Percentiles rank a stretch among this genome's conserved stretches.
These are phyloP conservation scores for Tanacetum coccineum DNA, from an alignment of 129 eudicot species.

Conservation along the genomic window DNA sequence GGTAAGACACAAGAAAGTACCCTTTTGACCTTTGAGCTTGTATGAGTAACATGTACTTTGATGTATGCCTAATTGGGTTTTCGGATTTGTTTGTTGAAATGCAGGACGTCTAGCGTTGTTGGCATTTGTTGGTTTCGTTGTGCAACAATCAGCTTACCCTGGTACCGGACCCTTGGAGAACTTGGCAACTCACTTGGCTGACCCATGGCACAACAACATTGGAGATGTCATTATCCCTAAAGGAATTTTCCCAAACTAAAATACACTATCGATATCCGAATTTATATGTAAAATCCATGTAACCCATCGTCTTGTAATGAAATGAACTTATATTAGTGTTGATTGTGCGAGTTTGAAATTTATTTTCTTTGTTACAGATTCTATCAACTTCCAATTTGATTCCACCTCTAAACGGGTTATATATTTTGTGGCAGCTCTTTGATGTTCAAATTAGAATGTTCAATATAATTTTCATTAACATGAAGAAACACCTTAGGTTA, in stretches of 20 bases:
- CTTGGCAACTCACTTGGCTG: slow-evolving; percentile 99
- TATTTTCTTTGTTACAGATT: neutral
- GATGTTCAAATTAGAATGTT: too few species aligned
- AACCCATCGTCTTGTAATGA: slow-evolving; percentile 27
- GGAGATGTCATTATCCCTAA: slow-evolving; percentile 76
- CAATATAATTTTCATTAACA: too few species aligned
- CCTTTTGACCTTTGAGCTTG: neutral
- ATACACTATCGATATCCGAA: slow-evolving; percentile 10
- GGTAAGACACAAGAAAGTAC: slow-evolving; percentile 33
- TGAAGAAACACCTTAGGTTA: too few species aligned
- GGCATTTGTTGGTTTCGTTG: slow-evolving; percentile 92
- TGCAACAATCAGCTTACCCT: slow-evolving; percentile 96
- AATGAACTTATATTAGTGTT: slow-evolving; percentile 38
- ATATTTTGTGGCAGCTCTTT: too few species aligned
- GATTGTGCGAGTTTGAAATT: slow-evolving; percentile 16
- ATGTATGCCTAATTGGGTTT: neutral
- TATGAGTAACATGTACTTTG: neutral
- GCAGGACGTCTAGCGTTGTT: slow-evolving; percentile 89
- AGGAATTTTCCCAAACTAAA: slow-evolving; percentile 41
- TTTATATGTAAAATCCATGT: slow-evolving; percentile 34
- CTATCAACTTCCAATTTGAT: neutral
- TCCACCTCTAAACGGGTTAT: too few species aligned
- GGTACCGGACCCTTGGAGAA: slow-evolving; percentile 99
- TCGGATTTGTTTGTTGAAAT: slow-evolving; percentile 14
- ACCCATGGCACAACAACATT: slow-evolving; percentile 99